phyloP scores from a whole-genome alignment of 257 asterid species.

The Nicotiana paniculata region DNA sequence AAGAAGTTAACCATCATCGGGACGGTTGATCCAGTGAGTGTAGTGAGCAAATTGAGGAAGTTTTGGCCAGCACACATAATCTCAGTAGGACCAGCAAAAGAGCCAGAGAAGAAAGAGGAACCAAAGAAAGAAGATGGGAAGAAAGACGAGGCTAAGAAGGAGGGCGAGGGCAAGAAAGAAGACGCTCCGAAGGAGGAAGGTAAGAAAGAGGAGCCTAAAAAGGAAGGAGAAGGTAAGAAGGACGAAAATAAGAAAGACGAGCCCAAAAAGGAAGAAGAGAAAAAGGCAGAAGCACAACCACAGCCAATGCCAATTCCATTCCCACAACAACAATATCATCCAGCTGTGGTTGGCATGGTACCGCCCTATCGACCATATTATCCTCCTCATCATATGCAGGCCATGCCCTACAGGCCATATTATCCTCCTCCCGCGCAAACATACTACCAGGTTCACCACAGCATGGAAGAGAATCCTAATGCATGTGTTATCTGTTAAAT shows the following conservation, averaged over 20 bases:
- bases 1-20: conserved; percentile 72
- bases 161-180: conserved; percentile 34
- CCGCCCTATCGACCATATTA: conserved; percentile 46
- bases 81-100: conserved; percentile 71
- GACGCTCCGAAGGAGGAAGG: conserved; percentile 23
- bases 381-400: conserved; percentile 23
- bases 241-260: conserved; percentile 21
- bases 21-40: conserved; percentile 73
- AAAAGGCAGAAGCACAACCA: conserved; percentile 14
- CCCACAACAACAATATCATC: conserved; percentile 7
- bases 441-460: conserved; percentile 38
- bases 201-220: conserved; percentile 9
- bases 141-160: conserved; percentile 59
- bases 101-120: conserved; percentile 79
- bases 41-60: conserved; percentile 73
- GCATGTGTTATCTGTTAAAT: conserved; percentile 56
- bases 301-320: neutral
- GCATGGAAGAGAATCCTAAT: conserved; percentile 84
- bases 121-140: conserved; percentile 71
- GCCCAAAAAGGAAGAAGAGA: conserved; percentile 18
- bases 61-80: conserved; percentile 61
- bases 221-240: conserved; percentile 30
- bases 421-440: conserved; percentile 9
- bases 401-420: conserved; percentile 35
- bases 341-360: conserved; percentile 23